Evolutionary conservation across 805 yeast species (phyloP), one percentile per base, ranked within the genome.

Genomic region (Limtongia smithiae): DNA sequence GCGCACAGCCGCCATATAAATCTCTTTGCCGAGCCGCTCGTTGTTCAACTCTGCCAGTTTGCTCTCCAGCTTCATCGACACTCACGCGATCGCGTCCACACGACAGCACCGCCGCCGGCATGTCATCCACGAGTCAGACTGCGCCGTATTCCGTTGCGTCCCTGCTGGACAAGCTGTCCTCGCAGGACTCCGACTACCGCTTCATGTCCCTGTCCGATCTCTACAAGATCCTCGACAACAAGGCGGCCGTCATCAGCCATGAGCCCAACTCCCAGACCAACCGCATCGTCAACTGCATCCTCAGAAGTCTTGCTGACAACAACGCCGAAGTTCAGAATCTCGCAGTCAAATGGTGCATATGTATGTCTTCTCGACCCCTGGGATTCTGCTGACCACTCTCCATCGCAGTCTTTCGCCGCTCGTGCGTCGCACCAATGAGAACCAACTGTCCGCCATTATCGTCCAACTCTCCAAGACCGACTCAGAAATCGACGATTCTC

Each of bases 121-220:
- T n/a, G n/a, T n/a, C n/a, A n/a, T n/a, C n/a, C n/a, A n/a, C n/a
- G n/a, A n/a, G n/a, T n/a, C n/a, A n/a, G n/a, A n/a, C n/a, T n/a
- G n/a, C n/a, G n/a, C n/a, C n/a, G n/a, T n/a, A n/a, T n/a, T n/a
- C n/a, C n/a, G n/a, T n/a, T n/a, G n/a, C n/a, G 41, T 51, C 57
- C 18, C 50, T 48, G 37, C 45, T 54, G 33, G 57, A 60, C 55
- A 56, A 57, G 60, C 47, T 71, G 60, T 31, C 51, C 17, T 59
- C 63, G 22, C 52, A 64, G 35, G 95, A 87, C 60, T 84, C 93
- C 3, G 95, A 87, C 62, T 69, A 84, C 57, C 71, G 95, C 63
- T 87, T 81, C 68, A 87, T 87, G 95, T 94, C 90, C 1, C 69
- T 87, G 47, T 83, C 78, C 58, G 95, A 87, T 61, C 72, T 85